phyloP scores from a whole-genome alignment of 306 rosid genomes.

The Purshia tridentata region DNA sequence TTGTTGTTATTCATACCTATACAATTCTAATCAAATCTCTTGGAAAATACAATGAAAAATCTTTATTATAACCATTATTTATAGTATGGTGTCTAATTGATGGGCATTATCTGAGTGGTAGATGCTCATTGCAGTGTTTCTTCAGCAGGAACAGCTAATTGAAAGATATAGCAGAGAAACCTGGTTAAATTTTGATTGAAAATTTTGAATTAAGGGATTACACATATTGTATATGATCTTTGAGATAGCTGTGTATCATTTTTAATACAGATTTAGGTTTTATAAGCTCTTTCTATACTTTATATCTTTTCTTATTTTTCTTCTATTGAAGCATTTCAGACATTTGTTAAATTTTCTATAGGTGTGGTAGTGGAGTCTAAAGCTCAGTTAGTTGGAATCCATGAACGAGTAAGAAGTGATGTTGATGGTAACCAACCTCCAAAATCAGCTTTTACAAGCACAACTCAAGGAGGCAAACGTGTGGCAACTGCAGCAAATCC shows the following conservation, averaged over 20 bases:
- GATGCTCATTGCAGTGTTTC: background rate
- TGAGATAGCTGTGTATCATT: background rate
- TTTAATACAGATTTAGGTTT: background rate
- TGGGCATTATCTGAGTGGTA: background rate
- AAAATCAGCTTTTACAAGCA: constrained; percentile 36
- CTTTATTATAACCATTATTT: background rate
- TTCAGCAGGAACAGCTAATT: background rate
- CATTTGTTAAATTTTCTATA: constrained; percentile 19
- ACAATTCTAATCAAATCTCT: background rate
- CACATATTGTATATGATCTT: too few relatives aligned
- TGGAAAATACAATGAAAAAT: background rate
- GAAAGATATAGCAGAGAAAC: background rate
- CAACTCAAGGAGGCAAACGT: constrained; percentile 56
- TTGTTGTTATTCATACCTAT: background rate
- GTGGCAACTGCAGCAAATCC: constrained; percentile 81
- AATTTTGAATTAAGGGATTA: background rate
- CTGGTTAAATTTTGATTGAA: background rate
- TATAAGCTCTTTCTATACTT: background rate
- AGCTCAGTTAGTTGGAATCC: constrained; percentile 90
- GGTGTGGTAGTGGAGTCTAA: constrained; percentile 85
- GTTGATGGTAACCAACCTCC: constrained; percentile 62
- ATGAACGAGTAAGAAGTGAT: constrained; percentile 95
- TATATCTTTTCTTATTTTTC: background rate
- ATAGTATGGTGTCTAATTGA: background rate
- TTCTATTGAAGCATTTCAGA: background rate